These are phyloP conservation scores for Akanthomyces uredinophilus DNA, from an alignment of 2,329 filamentous ascomycete genomes.

Conservation along the genomic window DNA sequence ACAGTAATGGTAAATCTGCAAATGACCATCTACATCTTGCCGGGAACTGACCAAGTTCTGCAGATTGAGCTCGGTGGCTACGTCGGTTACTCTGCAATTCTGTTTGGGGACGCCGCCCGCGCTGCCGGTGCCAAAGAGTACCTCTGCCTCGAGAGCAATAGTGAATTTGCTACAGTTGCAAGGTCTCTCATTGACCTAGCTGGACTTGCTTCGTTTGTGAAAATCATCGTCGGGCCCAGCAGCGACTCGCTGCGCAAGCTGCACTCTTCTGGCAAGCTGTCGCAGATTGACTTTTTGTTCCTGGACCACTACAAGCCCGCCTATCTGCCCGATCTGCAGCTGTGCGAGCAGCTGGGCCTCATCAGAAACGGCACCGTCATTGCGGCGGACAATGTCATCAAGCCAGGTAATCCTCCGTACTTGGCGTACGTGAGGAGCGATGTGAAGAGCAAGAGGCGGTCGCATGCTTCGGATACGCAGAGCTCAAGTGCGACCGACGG, in stretches of 20 bases:
- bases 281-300: slow-evolving; percentile 66
- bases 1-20: slow-evolving; percentile 49
- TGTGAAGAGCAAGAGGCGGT: slow-evolving; percentile 51
- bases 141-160: slow-evolving; percentile 67
- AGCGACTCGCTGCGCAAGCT: slow-evolving; percentile 60
- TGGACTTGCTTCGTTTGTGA: slow-evolving; percentile 64
- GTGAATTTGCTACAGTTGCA: slow-evolving; percentile 68
- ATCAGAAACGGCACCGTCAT: slow-evolving; percentile 58
- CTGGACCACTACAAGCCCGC: slow-evolving; percentile 76
- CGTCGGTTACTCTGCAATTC: slow-evolving; percentile 73
- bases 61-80: slow-evolving; percentile 73
- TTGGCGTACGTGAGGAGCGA: slow-evolving; percentile 64
- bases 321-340: slow-evolving; percentile 69
- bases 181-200: slow-evolving; percentile 66
- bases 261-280: slow-evolving; percentile 45
- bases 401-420: slow-evolving; percentile 66
- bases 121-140: slow-evolving; percentile 60
- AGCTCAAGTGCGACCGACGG: slow-evolving; percentile 21
- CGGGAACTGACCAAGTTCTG: too few relatives aligned
- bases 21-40: background rate
- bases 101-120: slow-evolving; percentile 64
- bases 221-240: slow-evolving; percentile 65
- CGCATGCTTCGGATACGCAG: slow-evolving; percentile 31
- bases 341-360: slow-evolving; percentile 66
- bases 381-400: slow-evolving; percentile 66